phyloP scores from a whole-genome alignment of 2,329 filamentous ascomycete genomes.

The Penicillium decumbens region DNA sequence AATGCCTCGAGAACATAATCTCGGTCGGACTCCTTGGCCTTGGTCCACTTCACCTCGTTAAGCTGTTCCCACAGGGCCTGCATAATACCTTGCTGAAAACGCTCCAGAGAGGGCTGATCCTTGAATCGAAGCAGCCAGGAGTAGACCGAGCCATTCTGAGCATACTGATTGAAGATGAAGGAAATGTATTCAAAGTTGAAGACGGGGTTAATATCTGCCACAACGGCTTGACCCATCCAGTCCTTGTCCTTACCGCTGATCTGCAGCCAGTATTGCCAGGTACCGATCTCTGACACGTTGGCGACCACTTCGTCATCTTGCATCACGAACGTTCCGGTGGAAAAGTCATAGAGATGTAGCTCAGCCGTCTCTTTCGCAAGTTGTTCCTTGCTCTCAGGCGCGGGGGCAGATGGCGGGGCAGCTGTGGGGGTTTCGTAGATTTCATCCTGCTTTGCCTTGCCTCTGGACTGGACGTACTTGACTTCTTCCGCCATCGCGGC shows the following conservation, averaged over 20 bases:
- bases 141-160: slow-evolving; percentile 79
- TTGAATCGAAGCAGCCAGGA: slow-evolving; percentile 95
- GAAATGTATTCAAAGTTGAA: slow-evolving; percentile 99
- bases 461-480: slow-evolving; percentile 39
- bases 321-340: slow-evolving; percentile 75
- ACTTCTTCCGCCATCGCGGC: slow-evolving; percentile 45
- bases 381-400: slow-evolving; percentile 66
- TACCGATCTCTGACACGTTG: slow-evolving; percentile 77
- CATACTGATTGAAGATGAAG: slow-evolving; percentile 98
- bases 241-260: slow-evolving; percentile 69
- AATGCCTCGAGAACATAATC: slow-evolving; percentile 96
- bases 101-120: slow-evolving; percentile 72
- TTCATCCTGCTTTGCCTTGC: slow-evolving; percentile 35
- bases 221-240: slow-evolving; percentile 80
- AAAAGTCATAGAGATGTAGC: slow-evolving; percentile 89
- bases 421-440: slow-evolving; percentile 50
- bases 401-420: slow-evolving; percentile 56
- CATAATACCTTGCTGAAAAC: slow-evolving; percentile 91
- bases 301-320: slow-evolving; percentile 72
- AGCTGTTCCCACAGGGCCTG: slow-evolving; percentile 94
- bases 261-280: slow-evolving; percentile 95
- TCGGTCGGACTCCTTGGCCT: slow-evolving; percentile 83
- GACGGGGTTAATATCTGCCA: slow-evolving; percentile 91
- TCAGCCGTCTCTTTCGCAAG: slow-evolving; percentile 73
- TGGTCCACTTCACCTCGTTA: slow-evolving; percentile 90